phyloP scores from a whole-genome alignment of 306 rosid species.

The Mucuna pruriens region DNA sequence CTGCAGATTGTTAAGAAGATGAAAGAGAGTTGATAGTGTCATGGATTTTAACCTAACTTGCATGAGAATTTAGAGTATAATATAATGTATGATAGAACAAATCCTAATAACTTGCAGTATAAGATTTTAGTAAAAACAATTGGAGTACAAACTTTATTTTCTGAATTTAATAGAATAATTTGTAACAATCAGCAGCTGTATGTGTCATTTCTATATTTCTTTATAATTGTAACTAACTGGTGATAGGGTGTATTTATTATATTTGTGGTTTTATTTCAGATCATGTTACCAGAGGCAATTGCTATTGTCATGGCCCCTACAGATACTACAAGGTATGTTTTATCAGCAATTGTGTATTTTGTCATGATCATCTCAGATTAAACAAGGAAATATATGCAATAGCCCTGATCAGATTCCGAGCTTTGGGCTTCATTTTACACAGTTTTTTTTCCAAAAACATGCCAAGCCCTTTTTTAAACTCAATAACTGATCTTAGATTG shows the following conservation, averaged over 20 bases:
- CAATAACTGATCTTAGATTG: neutral
- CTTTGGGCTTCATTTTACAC: conserved; percentile 30
- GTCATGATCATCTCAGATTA: conserved; percentile 18
- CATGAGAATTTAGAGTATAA: neutral
- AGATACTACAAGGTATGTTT: conserved; percentile 71
- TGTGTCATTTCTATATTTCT: conserved; percentile 20
- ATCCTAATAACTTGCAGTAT: conserved; percentile 1
- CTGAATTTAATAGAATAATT: neutral
- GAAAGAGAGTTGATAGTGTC: neutral
- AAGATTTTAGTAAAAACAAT: conserved; percentile 1
- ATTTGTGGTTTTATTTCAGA: conserved; percentile 58
- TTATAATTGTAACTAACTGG: conserved; percentile 25
- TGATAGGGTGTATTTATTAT: conserved; percentile 34
- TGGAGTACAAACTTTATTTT: conserved; percentile 32
- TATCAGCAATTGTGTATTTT: conserved; percentile 6
- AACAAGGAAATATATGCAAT: conserved; percentile 19
- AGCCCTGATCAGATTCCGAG: neutral
- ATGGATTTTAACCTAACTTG: conserved; percentile 1
- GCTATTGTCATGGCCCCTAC: conserved; percentile 99
- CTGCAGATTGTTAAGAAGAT: neutral
- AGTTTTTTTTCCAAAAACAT: neutral
- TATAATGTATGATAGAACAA: conserved; percentile 4
- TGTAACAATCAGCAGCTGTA: conserved; percentile 6
- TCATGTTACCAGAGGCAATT: conserved; percentile 97
- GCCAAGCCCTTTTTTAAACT: neutral